Evolutionary conservation across 768 basidiomycete genomes (phyloP), one percentile per base, ranked within the genome.

Genomic region (Collybia sp.): DNA sequence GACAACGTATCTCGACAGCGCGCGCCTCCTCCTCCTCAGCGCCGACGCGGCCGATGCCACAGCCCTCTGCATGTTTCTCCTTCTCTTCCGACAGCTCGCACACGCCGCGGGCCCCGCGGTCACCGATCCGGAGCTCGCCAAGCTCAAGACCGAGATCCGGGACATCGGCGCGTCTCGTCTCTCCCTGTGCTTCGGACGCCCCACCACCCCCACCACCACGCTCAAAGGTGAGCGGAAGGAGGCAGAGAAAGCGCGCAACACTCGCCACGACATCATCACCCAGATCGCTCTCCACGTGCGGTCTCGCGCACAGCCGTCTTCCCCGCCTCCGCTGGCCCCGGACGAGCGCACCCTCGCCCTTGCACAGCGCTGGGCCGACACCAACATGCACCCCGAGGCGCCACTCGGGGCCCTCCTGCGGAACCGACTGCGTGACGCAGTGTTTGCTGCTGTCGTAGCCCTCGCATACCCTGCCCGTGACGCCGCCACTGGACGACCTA

Each of bases 1-100:
- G 67, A 90, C 89, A 3, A 70, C 83, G 3, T 87, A 88, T 61
- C 80, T 94, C 43, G 91, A 93, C 68, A 79, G 75, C 47, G 67
- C 77, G 36, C 86, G 91, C 20, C 68, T 93, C 10, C 62, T 74
- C 18, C 71, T 72, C 17, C 75, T 92, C 50, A 77, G 77, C 53
- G 70, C 78, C 35, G 93, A 95, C 49, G 83, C 83, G 0, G 75
- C 80, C 20, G 91, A 94, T 55, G 70, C 84, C 36, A 79, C 80
- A 15, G 79, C 83, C 38, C 65, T 90, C 42, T 88, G 85, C 66
- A 84, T 93, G 80, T 80, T 91, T 53, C 70, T 90, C 31, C 70
- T 93, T 56, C 79, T 92, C 16, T 91, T 82, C 60, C 81, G 88
- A 35, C 85, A 91, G 58, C 77, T 92, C 53, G 42, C 52, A 32